Evolutionary conservation across 805 yeast genomes (phyloP), one percentile per base, ranked within the genome.

Genomic region (Hanseniaspora occidentalis): DNA sequence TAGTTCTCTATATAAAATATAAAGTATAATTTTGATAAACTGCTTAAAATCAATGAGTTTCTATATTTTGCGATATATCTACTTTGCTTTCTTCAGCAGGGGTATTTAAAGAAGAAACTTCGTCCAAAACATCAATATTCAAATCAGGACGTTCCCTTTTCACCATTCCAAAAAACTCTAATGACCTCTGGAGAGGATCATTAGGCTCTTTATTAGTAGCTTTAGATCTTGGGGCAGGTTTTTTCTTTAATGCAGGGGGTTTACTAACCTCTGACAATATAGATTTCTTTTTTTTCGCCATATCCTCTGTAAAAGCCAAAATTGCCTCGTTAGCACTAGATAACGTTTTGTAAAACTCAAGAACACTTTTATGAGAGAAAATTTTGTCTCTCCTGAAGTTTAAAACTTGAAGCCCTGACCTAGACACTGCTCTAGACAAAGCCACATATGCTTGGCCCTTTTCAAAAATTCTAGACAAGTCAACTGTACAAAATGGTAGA

Each of bases 381-480:
- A 92, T 84, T 52, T 73, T 77, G 1, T 56, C 52, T 25, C 69
- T 70, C 41, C 75, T 66, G 56, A 92, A 92, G 49, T 84, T 79
- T 40, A 75, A 58, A 2, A 92, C 83, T 51, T 85, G 95, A 21
- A 92, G 65, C 0, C 95, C 95, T 3, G 76, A 75, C 50, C 94
- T 69, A 18, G 81, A 71, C 1, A 79, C 81, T 1, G 96, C 97
- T 58, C 98, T 73, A 10, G 95, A 84, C 24, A 92, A 63, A 0
- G 97, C 98, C 23, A 92, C 98, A 55, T 92, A 92, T 0, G 95
- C 94, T 57, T 92, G 98, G 0, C 98, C 98, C 40, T 75, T 77
- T 54, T 88, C 97, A 59, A 89, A 89, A 1, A 82, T 76, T 42
- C 69, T 67, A 27, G 70, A 66, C 45, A 89, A 67, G 56, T 92